phyloP scores from a whole-genome alignment of 306 rosid genomes.

The Lathyrus oleraceus region DNA sequence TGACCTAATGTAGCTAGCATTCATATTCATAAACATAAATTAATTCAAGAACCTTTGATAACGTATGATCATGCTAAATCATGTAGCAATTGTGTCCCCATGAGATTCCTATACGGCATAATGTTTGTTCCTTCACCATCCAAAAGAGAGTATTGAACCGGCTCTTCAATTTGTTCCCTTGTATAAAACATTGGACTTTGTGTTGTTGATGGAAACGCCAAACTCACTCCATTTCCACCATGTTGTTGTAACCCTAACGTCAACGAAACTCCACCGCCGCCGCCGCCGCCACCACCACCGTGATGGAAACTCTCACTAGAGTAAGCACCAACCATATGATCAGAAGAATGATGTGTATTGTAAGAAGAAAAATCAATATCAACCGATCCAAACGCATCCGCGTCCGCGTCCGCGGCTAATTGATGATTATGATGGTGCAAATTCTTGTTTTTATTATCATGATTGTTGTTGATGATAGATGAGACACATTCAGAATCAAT shows the following conservation, averaged over 20 bases:
- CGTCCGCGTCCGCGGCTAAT: slow-evolving; percentile 17
- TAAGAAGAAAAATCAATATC: slow-evolving; percentile 77
- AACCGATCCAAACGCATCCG: slow-evolving; percentile 51
- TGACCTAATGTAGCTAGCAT: not conserved
- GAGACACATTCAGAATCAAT: slow-evolving; percentile 76
- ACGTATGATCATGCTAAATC: slow-evolving; percentile 61
- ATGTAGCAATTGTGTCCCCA: slow-evolving; percentile 86
- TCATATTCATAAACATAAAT: no score
- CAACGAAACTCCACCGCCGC: slow-evolving; percentile 68
- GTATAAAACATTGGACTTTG: slow-evolving; percentile 53
- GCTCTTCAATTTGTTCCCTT: slow-evolving; percentile 66
- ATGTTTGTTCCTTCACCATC: slow-evolving; percentile 73
- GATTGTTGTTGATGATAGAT: slow-evolving; percentile 58
- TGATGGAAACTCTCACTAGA: slow-evolving; percentile 25
- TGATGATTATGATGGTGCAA: not conserved
- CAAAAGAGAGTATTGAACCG: slow-evolving; percentile 72
- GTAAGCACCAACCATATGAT: slow-evolving; percentile 28
- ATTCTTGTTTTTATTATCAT: slow-evolving; percentile 38
- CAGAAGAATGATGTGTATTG: slow-evolving; percentile 41
- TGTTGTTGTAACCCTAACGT: slow-evolving; percentile 92
- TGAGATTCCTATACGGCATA: slow-evolving; percentile 78
- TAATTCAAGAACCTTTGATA: not conserved
- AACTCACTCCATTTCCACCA: slow-evolving; percentile 59
- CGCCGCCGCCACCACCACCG: slow-evolving; percentile 44
- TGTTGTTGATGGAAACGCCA: slow-evolving; percentile 53